Base-by-base conservation (phyloP, 345 rosid species). In the Anastatica hierochuntica region DNA sequence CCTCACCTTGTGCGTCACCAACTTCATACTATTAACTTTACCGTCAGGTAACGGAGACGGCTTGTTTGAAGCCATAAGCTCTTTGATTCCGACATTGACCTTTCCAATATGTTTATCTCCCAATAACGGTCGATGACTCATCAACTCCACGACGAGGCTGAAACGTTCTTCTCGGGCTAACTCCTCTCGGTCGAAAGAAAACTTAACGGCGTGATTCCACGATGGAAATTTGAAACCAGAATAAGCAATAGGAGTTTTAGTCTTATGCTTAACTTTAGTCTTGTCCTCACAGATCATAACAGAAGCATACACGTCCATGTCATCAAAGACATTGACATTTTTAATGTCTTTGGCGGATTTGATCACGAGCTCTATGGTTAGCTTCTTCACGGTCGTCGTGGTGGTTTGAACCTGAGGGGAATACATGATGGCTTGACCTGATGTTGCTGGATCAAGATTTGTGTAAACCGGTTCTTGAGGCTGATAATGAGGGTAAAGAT, bases 301-400 rank as follows among this genome's bases (percentile, higher is more conserved):
- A 49, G 73, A 67, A 24, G 67, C 83, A 64, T 83, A 87, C 0
- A 76, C 82, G 47, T 76, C 81, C 96, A 83, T 87, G 38, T 72
- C 82, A 30, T 74, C 29, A 60, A 79, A 11, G 20, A 72, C 43
- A 37, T 77, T 84, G 37, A 78, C 85, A 20, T 79, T 62, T 37
- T 69, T 68, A 21, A 84, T 72, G 50, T 67, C 70, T 23, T 72
- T 74, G 6, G 87, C 94, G 1, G 76, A 76, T 53, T 58, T 52
- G 11, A 81, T 52, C 48, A 75, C 74, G 65, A 85, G 58, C 8
- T 85, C 84, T 11, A 85, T 34, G 33, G 64, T 17, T 6, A 72
- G 68, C 24, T 47, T 49, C 27, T 64, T 80, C 84, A 74, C 16
- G 17, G 53, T 6, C 2, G 15, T 38, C 2, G 36, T 31, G 8